These are phyloP conservation scores for Aspergillus puulaauensis DNA, from an alignment of 2,329 filamentous ascomycete species.

Conservation along the genomic window DNA sequence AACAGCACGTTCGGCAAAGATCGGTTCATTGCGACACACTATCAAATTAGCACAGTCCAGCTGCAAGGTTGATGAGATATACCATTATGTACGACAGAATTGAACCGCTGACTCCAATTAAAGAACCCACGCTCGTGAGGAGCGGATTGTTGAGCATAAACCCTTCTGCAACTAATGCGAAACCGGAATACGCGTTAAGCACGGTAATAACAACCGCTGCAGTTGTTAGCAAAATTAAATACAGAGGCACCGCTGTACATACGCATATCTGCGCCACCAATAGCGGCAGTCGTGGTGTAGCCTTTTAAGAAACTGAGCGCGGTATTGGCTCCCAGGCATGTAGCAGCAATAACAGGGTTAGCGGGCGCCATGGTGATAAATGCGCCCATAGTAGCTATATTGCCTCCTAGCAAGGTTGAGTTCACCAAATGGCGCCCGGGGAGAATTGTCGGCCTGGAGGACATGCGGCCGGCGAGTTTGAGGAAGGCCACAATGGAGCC, in stretches of 20 bases:
- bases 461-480: slow-evolving; percentile 81
- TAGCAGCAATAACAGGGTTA: slow-evolving; percentile 74
- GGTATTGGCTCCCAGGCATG: slow-evolving; percentile 73
- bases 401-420: slow-evolving; percentile 69
- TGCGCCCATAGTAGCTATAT: slow-evolving; percentile 78
- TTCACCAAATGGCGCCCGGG: slow-evolving; percentile 77
- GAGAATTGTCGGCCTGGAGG: slow-evolving; percentile 70
- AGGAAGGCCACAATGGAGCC: slow-evolving; percentile 87
- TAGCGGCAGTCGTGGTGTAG: slow-evolving; percentile 82
- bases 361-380: slow-evolving; percentile 81
- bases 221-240: slow-evolving; percentile 22
- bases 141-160: slow-evolving; percentile 89
- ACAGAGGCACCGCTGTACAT: slow-evolving; percentile 17
- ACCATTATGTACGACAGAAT: slow-evolving; percentile 80
- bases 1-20: slow-evolving; percentile 88
- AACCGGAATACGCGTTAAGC: slow-evolving; percentile 86
- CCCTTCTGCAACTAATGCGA: slow-evolving; percentile 84
- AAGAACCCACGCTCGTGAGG: slow-evolving; percentile 77
- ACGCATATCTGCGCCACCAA: slow-evolving; percentile 92
- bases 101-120: slow-evolving; percentile 85
- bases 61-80: neutral
- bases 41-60: neutral
- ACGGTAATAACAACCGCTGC: slow-evolving; percentile 83
- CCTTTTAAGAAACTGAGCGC: slow-evolving; percentile 80
- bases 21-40: slow-evolving; percentile 86